Percentiles rank a stretch among this genome's conserved stretches.
Conservation (phyloP, 169 alveolate genomes). For the Eimeria acervulina region DNA sequence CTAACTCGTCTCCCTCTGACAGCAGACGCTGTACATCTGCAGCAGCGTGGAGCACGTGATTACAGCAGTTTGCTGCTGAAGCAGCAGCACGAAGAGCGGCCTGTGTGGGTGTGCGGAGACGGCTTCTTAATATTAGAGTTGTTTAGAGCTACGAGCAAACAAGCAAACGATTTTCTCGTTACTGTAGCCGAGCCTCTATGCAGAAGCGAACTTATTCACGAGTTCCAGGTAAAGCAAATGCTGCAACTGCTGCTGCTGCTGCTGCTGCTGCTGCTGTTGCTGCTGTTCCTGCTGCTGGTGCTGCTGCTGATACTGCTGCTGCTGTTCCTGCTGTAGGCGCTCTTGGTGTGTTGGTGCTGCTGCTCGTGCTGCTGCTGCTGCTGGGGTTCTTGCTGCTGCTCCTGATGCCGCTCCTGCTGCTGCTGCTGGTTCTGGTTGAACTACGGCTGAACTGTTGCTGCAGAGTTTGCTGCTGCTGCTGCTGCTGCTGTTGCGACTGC, state of each 20-base stretch:
- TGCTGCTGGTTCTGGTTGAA: too few relatives aligned
- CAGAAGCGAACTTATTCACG: slow-evolving; percentile 95
- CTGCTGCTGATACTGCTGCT: background rate
- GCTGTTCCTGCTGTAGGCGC: background rate
- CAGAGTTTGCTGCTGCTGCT: too few relatives aligned
- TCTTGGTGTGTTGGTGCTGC: background rate
- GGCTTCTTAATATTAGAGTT: slow-evolving; percentile 92
- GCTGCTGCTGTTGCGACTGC: too few relatives aligned
- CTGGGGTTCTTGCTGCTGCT: too few relatives aligned
- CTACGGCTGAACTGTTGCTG: too few relatives aligned
- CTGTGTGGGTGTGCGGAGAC: slow-evolving; percentile 95
- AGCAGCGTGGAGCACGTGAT: slow-evolving; percentile 91
- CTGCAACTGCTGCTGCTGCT: background rate
- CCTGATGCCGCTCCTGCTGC: too few relatives aligned
- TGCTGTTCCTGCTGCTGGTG: slow-evolving; percentile 15
- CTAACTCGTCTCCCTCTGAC: slow-evolving; percentile 88
- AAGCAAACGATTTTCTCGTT: slow-evolving; percentile 97
- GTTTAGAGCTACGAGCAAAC: slow-evolving; percentile 91
- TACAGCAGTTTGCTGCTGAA: slow-evolving; percentile 90
- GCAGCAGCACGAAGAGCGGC: slow-evolving; percentile 91
- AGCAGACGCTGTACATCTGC: slow-evolving; percentile 89
- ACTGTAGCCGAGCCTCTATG: slow-evolving; percentile 99
- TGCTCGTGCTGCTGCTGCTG: background rate
- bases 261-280: slow-evolving; percentile 83
- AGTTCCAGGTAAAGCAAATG: background rate